Evolutionary conservation across 1,284 basidiomycete species (phyloP), one percentile per base, ranked within the genome.

Genomic region (Fomitiporia mediterranea): DNA sequence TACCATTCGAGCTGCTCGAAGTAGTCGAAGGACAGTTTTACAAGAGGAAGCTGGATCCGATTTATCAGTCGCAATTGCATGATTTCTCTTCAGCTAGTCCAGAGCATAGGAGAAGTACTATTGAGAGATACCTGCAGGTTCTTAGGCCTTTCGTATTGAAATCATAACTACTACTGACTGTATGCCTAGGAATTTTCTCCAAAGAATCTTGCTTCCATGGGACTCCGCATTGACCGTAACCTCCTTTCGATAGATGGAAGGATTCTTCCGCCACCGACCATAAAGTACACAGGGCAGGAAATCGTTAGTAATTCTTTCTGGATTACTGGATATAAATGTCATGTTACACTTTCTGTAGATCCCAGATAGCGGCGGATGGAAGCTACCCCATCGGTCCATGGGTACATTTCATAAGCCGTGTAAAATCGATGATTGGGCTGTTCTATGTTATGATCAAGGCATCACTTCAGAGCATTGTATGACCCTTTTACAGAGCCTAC

Each of bases 1-100:
- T 66, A n/a, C 67, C 67, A 0, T 57, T 69, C 11, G 67, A 69
- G 38, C 54, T 65, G 8, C 64, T 66, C 48, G 54, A 60, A 17
- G 64, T 69, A 13, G 39, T 59, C 15, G 59, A 60, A 8, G 65
- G 66, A 2, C 67, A 69, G 50, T 55, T 67, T 23, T 63, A 64
- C 57, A 59, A 59, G 48, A 62, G 63, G 19, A 60, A 56, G 19
- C 60, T 68, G 3, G 61, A 65, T 6, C 59, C 64, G 3, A 62
- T 63, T 2, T 54, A 62, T 28, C 64, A 63, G 2, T 53, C 56
- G 5, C 53, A 62, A 1, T 62, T 69, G 8, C 61, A 67, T 21
- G 54, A 55, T 17, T 65, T 68, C 57, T 61, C 66, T n/a, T 66
- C 64, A 2, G 52, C 61, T 42, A 58, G 55, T 40, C 64, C 64